phyloP scores from a whole-genome alignment of 495 filamentous ascomycete species.

The Hyaloscypha finlandica region DNA sequence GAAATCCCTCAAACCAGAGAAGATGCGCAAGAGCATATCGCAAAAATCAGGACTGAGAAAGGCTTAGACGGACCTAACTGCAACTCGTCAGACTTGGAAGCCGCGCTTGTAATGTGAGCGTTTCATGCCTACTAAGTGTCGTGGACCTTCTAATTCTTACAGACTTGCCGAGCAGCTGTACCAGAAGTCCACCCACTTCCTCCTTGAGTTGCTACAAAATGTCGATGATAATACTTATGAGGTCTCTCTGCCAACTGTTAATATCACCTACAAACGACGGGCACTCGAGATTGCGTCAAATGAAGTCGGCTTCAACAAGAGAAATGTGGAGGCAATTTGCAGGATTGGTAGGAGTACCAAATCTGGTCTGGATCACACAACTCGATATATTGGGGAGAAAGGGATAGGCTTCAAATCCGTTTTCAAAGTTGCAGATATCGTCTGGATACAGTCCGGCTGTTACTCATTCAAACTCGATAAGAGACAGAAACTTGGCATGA shows the following conservation, averaged over 20 bases:
- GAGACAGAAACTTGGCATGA: slow-evolving; percentile 33
- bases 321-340: slow-evolving; percentile 42
- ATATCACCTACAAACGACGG: not conserved
- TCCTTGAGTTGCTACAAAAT: slow-evolving; percentile 47
- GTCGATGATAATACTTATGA: slow-evolving; percentile 44
- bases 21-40: not conserved
- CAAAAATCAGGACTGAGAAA: not conserved
- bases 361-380: not conserved
- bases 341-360: slow-evolving; percentile 43
- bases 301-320: slow-evolving; percentile 42
- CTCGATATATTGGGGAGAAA: slow-evolving; percentile 45
- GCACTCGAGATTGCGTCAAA: slow-evolving; percentile 37
- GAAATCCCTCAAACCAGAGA: not conserved
- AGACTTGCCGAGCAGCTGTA: slow-evolving; percentile 5
- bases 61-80: not conserved
- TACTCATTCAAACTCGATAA: slow-evolving; percentile 43
- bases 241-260: not conserved
- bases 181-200: slow-evolving; percentile 15
- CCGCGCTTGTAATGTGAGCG: not conserved
- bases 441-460: slow-evolving; percentile 40
- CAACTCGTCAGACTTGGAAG: not conserved
- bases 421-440: slow-evolving; percentile 44
- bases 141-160: not conserved
- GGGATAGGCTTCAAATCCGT: slow-evolving; percentile 52
- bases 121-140: not conserved